Base-by-base conservation (phyloP, 352 stramenopile species). In the Pythium apleroticum region DNA sequence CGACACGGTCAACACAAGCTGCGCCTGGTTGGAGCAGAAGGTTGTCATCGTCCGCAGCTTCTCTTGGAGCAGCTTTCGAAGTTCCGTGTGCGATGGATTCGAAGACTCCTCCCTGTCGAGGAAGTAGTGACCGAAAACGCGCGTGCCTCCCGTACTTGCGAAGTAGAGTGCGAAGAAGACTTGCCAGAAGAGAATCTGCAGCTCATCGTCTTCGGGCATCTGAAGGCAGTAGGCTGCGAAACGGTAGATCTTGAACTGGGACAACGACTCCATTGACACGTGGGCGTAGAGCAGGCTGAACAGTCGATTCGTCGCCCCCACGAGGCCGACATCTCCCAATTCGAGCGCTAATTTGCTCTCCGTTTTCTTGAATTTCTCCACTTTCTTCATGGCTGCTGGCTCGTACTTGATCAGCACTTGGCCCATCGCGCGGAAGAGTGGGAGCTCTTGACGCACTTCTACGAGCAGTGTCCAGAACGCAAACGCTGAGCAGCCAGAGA, bases 361-460 rank as follows among this genome's bases (percentile, higher is more conserved):
- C 0, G 73, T 77, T 53, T 80, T 87, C 60, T 81, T 87, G 68
- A 91, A 83, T 56, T 92, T 94, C 49, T 91, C 81, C 30, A 94
- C 46, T 54, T 91, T 92, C 33, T 85, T 88, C 73, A 88, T 91
- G 11, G 86, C 80, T 45, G 86, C 88, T 0, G 86, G 84, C 31
- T 91, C 84, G 54, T 78, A 91, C 49, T 90, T 89, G 9, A 91
- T 74, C 72, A 94, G 78, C 0, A 94, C 35, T 25, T 80, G 68
- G 2, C 86, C 86, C 74, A 92, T 80, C 2, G 73, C 73, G 4
- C 81, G 57, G 56, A 91, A 93, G 45, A 94, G 58, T 4, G 78
- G 76, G 6, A 86, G 71, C 63, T 94, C 86, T 65, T 91, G 88
- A 24, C 80, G 77, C n/a, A 84, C 89, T 70, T 94, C 86, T 10